Evolutionary conservation across 768 basidiomycete species (phyloP), one percentile per base, ranked within the genome.

Genomic region (Rhodocollybia butyracea): DNA sequence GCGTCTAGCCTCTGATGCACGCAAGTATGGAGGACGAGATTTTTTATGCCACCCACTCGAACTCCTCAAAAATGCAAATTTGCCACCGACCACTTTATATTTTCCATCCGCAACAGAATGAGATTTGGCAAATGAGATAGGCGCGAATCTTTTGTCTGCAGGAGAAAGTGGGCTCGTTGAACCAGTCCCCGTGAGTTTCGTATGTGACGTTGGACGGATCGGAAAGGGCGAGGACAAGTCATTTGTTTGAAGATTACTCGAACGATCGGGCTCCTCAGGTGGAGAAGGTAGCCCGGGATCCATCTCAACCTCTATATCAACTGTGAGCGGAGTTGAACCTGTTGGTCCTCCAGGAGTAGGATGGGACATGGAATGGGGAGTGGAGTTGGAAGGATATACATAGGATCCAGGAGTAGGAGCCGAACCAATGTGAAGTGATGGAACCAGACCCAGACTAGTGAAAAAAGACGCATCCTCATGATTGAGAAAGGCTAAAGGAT

Each of bases 61-160:
- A 6, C 32, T 50, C 36, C 48, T 50, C 22, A 24, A 27, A 5
- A 50, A 72, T 57, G 79, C 73, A 59, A 91, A 93, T 67, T 92
- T 92, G 29, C 90, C 90, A 11, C 50, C 43, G 19, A 30, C 27
- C 24, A 76, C 60, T 0, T 74, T 72, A 62, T 94, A 92, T 70
- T 94, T 94, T 10, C 82, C 82, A 64, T 93, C 90, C 13, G 82
- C 74, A 13, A 75, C 60, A 17, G 79, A 75, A 64, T 91, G 86
- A 41, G 77, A 81, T 10, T 74, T 67, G 0, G 86, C 80, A 57
- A 94, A 92, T 0, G 86, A 83, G 24, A 94, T 88, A 0, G 91
- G 84, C 34, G 90, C 87, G 57, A 91, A 93, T 26, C 70, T 66
- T 50, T 41, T 59, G 63, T 64, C 61, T 58, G 53, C 24, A 57